Evolutionary conservation across 1,139 yeast species (phyloP).

Genomic region (Arxiozyma telluris): DNA sequence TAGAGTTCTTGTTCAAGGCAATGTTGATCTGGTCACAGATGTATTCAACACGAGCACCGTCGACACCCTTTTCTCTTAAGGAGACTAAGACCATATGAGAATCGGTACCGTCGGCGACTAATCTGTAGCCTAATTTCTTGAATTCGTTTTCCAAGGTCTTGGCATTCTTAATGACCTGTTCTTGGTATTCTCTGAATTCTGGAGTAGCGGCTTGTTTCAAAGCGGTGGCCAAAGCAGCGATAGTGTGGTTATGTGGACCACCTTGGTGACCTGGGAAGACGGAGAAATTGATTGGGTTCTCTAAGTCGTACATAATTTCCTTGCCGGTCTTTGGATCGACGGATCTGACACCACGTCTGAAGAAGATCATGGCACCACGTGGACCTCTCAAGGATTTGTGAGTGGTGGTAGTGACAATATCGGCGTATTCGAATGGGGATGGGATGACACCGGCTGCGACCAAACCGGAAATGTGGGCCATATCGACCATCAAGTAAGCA

Average conservation of each 20-base stretch:
- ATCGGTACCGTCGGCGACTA: constrained; percentile 93
- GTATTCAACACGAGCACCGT: constrained; percentile 96
- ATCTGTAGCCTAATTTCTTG: constrained; percentile 59
- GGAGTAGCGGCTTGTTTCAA: constrained; percentile 89
- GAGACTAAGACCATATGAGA: constrained; percentile 92
- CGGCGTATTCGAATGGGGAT: constrained; percentile 93
- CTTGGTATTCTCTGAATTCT: constrained; percentile 85
- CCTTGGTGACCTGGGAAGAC: constrained; percentile 99
- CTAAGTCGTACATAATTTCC: constrained; percentile 81
- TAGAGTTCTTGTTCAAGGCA: constrained; percentile 93
- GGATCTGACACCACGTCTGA: constrained; percentile 91
- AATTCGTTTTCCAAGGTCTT: constrained; percentile 73
- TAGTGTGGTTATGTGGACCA: constrained; percentile 99
- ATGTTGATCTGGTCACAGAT: constrained; percentile 92
- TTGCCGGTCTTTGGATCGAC: constrained; percentile 87
- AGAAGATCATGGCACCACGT: constrained; percentile 98
- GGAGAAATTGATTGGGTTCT: constrained; percentile 90
- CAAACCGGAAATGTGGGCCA: constrained; percentile 97
- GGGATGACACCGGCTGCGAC: constrained; percentile 95
- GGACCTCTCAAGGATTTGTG: constrained; percentile 99
- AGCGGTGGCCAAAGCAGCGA: constrained; percentile 94
- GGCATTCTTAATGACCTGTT: constrained; percentile 82
- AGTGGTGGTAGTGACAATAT: constrained; percentile 95
- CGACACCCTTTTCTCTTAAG: constrained; percentile 80
- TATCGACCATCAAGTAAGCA: constrained; percentile 91